phyloP scores from a whole-genome alignment of 2,329 filamentous ascomycete genomes.

The Intubia oerlemansii region DNA sequence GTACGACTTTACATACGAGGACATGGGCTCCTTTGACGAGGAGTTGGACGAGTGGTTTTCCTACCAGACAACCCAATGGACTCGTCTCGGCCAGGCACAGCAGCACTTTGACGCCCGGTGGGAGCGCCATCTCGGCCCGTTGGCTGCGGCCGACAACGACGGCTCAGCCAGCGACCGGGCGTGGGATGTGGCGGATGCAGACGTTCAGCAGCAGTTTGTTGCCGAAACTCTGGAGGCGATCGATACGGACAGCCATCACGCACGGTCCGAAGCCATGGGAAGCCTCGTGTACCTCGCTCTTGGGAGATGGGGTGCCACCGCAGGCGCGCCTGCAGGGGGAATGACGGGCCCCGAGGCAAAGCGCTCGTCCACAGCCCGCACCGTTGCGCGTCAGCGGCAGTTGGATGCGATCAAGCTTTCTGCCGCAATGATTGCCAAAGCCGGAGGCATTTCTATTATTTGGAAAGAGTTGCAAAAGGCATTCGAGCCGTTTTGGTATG shows the following conservation, averaged over 20 bases:
- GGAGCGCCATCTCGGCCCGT: constrained; percentile 26
- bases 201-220: constrained; percentile 33
- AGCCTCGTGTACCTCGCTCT: constrained; percentile 40
- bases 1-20: constrained; percentile 73
- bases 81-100: constrained; percentile 54
- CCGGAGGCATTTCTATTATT: constrained; percentile 26
- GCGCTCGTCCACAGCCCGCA: constrained; percentile 19
- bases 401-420: constrained; percentile 36
- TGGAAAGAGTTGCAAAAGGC: constrained; percentile 27
- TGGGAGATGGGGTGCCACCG: constrained; percentile 50
- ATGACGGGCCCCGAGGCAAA: constrained; percentile 16
- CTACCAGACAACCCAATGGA: constrained; percentile 71
- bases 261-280: constrained; percentile 31
- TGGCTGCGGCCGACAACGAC: constrained; percentile 11
- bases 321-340: too few relatives aligned
- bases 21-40: constrained; percentile 53
- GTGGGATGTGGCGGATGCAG: constrained; percentile 18
- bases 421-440: constrained; percentile 26
- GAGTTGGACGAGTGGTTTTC: constrained; percentile 97
- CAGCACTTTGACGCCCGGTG: constrained; percentile 60
- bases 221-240: constrained; percentile 23
- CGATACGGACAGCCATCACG: constrained; percentile 15
- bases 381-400: constrained; percentile 31
- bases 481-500: constrained; percentile 33
- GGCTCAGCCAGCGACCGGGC: constrained; percentile 18